These are phyloP conservation scores for Globisporangium cederbergense DNA, from an alignment of 352 stramenopile species.

Conservation along the genomic window DNA sequence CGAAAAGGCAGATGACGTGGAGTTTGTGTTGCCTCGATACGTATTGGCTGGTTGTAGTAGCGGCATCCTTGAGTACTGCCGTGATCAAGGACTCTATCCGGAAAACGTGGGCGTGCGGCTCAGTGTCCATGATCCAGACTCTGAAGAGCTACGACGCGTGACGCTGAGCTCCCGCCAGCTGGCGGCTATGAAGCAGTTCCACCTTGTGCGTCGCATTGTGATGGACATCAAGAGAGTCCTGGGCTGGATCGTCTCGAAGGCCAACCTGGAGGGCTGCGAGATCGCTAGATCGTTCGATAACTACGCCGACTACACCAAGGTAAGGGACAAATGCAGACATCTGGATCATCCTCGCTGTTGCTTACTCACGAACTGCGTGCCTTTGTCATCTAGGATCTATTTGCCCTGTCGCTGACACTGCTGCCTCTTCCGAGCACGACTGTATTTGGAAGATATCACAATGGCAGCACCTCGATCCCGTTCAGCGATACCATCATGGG, in stretches of 20 bases:
- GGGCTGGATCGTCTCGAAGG: neutral
- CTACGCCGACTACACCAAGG: neutral
- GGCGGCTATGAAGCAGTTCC: neutral
- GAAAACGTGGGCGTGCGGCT: neutral
- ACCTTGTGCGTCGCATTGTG: neutral
- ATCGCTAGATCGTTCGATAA: neutral
- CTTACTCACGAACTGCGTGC: neutral
- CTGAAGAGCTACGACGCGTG: neutral
- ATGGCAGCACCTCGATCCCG: neutral
- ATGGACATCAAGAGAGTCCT: neutral
- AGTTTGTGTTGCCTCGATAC: conserved; percentile 7
- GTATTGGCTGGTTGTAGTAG: neutral
- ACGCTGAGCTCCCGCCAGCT: conserved; percentile 1
- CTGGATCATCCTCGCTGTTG: neutral
- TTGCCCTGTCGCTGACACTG: neutral
- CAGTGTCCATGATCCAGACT: neutral
- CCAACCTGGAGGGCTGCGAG: neutral
- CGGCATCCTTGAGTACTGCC: neutral
- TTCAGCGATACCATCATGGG: conserved; percentile 13
- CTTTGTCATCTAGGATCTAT: neutral
- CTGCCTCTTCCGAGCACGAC: neutral
- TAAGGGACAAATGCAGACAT: neutral
- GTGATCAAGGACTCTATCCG: neutral
- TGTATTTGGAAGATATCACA: neutral
- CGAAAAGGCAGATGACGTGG: neutral